These are phyloP conservation scores for Huntiella moniliformis DNA, from an alignment of 2,329 filamentous ascomycete genomes.

Conservation along the genomic window DNA sequence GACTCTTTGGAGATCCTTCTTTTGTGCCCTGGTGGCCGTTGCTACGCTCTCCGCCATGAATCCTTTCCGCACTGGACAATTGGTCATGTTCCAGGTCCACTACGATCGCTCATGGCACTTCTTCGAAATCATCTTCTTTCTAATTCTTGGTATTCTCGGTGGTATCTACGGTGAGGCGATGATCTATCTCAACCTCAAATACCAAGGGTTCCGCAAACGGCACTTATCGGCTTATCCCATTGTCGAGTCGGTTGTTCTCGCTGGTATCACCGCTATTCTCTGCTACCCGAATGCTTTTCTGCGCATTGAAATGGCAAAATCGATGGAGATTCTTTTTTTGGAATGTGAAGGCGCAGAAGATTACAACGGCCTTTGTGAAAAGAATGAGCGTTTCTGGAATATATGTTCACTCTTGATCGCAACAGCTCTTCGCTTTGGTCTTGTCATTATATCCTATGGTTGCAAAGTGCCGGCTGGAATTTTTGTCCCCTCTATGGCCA, in stretches of 20 bases:
- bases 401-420: slow-evolving; percentile 61
- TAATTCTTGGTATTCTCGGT: slow-evolving; percentile 79
- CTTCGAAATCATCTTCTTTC: slow-evolving; percentile 85
- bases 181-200: slow-evolving; percentile 91
- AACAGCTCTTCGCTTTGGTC: slow-evolving; percentile 58
- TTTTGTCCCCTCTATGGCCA: slow-evolving; percentile 95
- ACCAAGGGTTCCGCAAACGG: slow-evolving; percentile 83
- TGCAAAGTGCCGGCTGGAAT: slow-evolving; percentile 97
- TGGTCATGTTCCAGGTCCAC: slow-evolving; percentile 97
- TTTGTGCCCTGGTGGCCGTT: slow-evolving; percentile 88
- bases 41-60: slow-evolving; percentile 91
- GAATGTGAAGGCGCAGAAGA: slow-evolving; percentile 82
- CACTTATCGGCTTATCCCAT: slow-evolving; percentile 73
- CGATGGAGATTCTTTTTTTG: slow-evolving; percentile 92
- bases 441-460: slow-evolving; percentile 91
- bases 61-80: slow-evolving; percentile 84
- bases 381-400: slow-evolving; percentile 56
- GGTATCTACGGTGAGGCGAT: slow-evolving; percentile 91
- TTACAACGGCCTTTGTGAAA: slow-evolving; percentile 76
- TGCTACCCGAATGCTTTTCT: slow-evolving; percentile 94
- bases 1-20: slow-evolving; percentile 95
- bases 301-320: slow-evolving; percentile 96
- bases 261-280: slow-evolving; percentile 68
- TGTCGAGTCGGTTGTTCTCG: slow-evolving; percentile 68
- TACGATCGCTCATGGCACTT: slow-evolving; percentile 97